A percentile compares a stretch with the other conserved stretches of the same genome.
These are phyloP conservation scores for Dunaliella primolecta DNA, from an alignment of 139 green algal genomes.

Conservation along the genomic window DNA sequence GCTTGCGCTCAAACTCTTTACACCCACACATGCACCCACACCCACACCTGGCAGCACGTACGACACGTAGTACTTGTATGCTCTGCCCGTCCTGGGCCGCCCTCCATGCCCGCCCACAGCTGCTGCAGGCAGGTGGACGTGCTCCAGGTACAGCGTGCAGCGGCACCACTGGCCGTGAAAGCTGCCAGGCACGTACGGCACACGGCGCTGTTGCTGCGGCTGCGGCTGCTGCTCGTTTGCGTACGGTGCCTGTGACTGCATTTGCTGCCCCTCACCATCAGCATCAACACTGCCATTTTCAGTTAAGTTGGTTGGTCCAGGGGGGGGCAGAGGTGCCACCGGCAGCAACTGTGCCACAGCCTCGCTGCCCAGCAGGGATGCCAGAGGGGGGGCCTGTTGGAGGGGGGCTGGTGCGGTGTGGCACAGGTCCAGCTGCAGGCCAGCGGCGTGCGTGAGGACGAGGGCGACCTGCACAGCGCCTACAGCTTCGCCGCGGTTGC, in stretches of 20 bases:
- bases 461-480: conserved; percentile 52
- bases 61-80: conserved; percentile 32
- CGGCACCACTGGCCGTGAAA: conserved; percentile 37
- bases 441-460: conserved; percentile 20
- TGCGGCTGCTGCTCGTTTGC: background rate
- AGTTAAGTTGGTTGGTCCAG: background rate
- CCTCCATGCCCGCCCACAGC: conserved; percentile 19
- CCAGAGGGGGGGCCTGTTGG: conserved; percentile 3
- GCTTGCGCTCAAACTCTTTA: background rate
- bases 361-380: background rate
- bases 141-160: conserved; percentile 30
- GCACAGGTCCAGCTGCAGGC: conserved; percentile 10
- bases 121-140: conserved; percentile 29
- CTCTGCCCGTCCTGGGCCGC: conserved; percentile 3
- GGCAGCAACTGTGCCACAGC: background rate
- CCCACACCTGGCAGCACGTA: conserved; percentile 43
- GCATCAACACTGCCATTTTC: background rate
- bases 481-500: conserved; percentile 33
- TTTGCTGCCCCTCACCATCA: background rate
- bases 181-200: background rate
- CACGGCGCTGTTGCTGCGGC: background rate
- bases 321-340: background rate
- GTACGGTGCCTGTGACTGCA: too few relatives aligned
- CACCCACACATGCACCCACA: background rate
- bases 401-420: conserved; percentile 16